Evolutionary conservation across 768 basidiomycete genomes (phyloP), one percentile per base, ranked within the genome.

Genomic region (Kwoniella bestiolae): DNA sequence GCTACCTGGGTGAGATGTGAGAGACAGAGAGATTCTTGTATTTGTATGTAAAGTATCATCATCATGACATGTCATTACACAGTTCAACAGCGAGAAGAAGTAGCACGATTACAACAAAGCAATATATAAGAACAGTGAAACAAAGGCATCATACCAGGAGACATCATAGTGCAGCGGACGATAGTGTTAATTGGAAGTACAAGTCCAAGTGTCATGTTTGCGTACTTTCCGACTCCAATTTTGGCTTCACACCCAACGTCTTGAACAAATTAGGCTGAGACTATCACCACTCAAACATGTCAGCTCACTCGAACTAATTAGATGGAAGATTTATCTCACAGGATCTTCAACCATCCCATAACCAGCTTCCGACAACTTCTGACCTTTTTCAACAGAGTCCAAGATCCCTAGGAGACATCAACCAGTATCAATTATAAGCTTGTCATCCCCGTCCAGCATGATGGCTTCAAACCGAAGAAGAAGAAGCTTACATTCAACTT

Each of bases 291-390:
- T 18, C 18, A 16, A 18, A 28, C 9, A 16, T 28, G n/a, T 50
- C 47, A 50, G 47, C 26, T 28, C 1, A 11, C 2, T 2, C 14
- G 12, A 0, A 1, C 2, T 3, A 50, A 18, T 21, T 0, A 23
- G 21, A 0, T 12, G 16, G 26, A 1, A 16, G 2, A 50, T 11
- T 18, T 35, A 1, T 70, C 73, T 65, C 28, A 77, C 76, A 5
- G 76, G 74, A 68, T 77, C 70, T 26, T 71, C 56, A 3, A 77
- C 70, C 34, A 77, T 60, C 3, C 70, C 67, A 64, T 77, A 77
- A 14, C 68, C 68, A 34, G 74, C 70, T 63, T 77, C 76, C 26
- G 67, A 67, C 29, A 77, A 31, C 41, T 51, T 67, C 14, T 58
- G 57, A 1, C 75, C 75, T 38, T 70, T 66, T 46, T 74, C 71